These are phyloP conservation scores for Aspergillus nanangensis DNA, from an alignment of 495 filamentous ascomycete genomes.

Conservation along the genomic window DNA sequence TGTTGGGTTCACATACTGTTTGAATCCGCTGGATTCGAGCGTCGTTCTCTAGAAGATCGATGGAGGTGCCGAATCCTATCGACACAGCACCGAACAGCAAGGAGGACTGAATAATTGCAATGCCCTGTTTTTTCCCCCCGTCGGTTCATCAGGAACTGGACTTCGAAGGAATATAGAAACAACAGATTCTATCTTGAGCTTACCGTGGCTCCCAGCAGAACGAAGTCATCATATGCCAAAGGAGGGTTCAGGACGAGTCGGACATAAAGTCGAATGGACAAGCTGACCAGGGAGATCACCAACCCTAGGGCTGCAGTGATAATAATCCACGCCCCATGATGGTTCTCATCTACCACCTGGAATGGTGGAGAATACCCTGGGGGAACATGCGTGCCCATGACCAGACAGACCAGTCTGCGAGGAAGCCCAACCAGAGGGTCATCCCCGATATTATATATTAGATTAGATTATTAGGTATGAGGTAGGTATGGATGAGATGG, in stretches of 20 bases:
- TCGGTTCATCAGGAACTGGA: too few relatives aligned
- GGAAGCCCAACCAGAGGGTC: too few relatives aligned
- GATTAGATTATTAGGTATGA: too few relatives aligned
- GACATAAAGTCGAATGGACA: constrained; percentile 43
- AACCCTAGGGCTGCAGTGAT: constrained; percentile 45
- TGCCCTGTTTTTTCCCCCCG: constrained; percentile 24
- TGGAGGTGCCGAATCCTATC: constrained; percentile 38
- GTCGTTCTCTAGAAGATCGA: constrained; percentile 25
- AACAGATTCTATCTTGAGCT: neutral
- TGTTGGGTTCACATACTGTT: constrained; percentile 19
- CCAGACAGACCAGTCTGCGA: too few relatives aligned
- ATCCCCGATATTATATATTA: too few relatives aligned
- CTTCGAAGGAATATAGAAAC: too few relatives aligned
- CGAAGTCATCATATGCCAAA: constrained; percentile 36
- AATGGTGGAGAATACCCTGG: constrained; percentile 38
- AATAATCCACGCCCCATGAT: constrained; percentile 43
- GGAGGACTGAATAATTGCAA: constrained; percentile 31
- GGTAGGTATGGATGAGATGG: too few relatives aligned
- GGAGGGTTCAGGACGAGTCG: constrained; percentile 32
- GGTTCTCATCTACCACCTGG: constrained; percentile 33
- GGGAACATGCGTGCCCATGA: constrained; percentile 10
- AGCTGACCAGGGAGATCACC: constrained; percentile 40
- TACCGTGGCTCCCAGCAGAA: constrained; percentile 27
- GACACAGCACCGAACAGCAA: constrained; percentile 31
- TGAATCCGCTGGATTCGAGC: constrained; percentile 29